Evolutionary conservation across 208 protist genomes (phyloP), one percentile per base, ranked within the genome.

Genomic region (Leishmania lainsoni): DNA sequence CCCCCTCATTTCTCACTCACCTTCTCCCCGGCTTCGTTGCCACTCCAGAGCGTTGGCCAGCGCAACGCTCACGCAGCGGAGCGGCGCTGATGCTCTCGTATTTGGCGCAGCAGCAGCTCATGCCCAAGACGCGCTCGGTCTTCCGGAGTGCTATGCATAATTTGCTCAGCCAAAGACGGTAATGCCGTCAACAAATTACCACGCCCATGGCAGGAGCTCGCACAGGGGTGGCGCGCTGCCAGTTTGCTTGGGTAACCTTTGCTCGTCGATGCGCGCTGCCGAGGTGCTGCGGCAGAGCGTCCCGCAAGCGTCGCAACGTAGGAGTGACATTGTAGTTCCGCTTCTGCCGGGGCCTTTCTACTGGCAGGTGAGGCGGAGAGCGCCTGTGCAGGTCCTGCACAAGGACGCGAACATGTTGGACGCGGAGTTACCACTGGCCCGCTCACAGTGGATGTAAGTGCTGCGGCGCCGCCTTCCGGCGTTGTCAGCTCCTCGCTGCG

Each of bases 51-150:
- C 61, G 17, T 68, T 68, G 10, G 20, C 32, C 66, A 29, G 32
- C 17, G 29, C 20, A 32, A 26, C 32, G 42, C 20, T 16, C 45
- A 39, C 4, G 17, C 35, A 45, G 75, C 42, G 16, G 58, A 32
- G 20, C 80, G 75, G 5, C 87, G 78, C 65, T 81, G 81, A 61
- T 82, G 80, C 14, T 87, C 80, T 16, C 78, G 70, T 58, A 89
- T 51, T 80, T 97, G 94, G 59, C 81, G 76, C 63, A 94, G 75
- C 80, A 96, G 83, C 75, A 97, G 77, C 71, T 95, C 90, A 14
- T 88, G 85, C 3, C 92, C 94, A 49, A 96, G 85, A 26, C 74
- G 61, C 32, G 63, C 73, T 2, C 82, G 77, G 10, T 86, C 82
- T 26, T 81, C 78, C 20, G 82, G 78, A 1, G 78, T 80, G 82